Percentiles rank a stretch among this genome's conserved stretches.
These are phyloP conservation scores for Podaxis pistillaris DNA, from an alignment of 768 basidiomycete genomes.

Conservation along the genomic window DNA sequence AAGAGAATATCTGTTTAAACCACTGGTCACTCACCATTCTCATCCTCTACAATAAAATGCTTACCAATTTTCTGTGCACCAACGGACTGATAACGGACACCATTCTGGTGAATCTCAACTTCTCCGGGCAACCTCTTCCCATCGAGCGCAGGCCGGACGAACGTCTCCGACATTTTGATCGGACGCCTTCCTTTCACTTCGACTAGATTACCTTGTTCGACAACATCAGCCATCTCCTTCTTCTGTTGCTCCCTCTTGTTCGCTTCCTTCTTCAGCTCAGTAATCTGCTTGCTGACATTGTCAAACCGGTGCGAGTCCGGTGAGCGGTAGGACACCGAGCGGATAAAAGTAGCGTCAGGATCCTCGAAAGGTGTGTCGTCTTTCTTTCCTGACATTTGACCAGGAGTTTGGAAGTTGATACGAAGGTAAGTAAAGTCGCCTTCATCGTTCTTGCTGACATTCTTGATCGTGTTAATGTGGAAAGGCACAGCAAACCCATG, in stretches of 20 bases:
- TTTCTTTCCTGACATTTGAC: conserved; percentile 96
- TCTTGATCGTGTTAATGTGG: conserved; percentile 98
- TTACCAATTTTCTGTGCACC: conserved; percentile 89
- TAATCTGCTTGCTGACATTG: conserved; percentile 86
- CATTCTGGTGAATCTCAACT: conserved; percentile 97
- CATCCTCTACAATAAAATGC: conserved; percentile 22
- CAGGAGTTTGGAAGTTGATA: conserved; percentile 98
- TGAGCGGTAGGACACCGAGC: conserved; percentile 92
- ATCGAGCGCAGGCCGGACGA: conserved; percentile 90
- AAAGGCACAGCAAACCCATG: conserved; percentile 96
- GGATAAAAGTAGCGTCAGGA: conserved; percentile 93
- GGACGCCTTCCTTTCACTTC: conserved; percentile 91
- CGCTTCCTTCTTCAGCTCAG: conserved; percentile 92
- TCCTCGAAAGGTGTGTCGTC: conserved; percentile 99
- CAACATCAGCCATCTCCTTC: conserved; percentile 97
- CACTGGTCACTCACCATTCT: background rate
- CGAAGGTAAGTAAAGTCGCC: conserved; percentile 92
- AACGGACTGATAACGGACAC: conserved; percentile 87
- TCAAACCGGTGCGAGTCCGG: conserved; percentile 88
- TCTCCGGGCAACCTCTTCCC: conserved; percentile 96
- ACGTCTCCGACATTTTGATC: conserved; percentile 84
- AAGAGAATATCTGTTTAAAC: conserved; percentile 77
- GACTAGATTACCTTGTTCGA: conserved; percentile 88
- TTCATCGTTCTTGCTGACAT: conserved; percentile 96
- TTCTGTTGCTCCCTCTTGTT: conserved; percentile 97